A percentile compares a stretch with the other conserved stretches of the same genome.
phyloP scores from a whole-genome alignment of 306 rosid species.

The Glycyrrhiza uralensis region DNA sequence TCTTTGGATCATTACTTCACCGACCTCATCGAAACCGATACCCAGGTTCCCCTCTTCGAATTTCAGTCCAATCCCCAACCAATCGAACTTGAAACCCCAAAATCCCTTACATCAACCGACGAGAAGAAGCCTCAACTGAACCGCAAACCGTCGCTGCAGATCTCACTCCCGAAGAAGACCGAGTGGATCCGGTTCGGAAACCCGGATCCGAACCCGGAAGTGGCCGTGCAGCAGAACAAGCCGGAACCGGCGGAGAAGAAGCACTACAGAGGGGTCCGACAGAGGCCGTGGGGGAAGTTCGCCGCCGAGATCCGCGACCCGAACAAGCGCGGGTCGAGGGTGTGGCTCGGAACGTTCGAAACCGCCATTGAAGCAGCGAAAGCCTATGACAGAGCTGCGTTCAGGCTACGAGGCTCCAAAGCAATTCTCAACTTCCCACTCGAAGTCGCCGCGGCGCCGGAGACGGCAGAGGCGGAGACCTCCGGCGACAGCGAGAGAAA shows the following conservation, averaged over 20 bases:
- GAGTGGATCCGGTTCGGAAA: conserved; percentile 60
- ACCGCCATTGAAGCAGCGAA: conserved; percentile 81
- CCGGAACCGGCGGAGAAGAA: conserved; percentile 19
- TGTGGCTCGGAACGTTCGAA: conserved; percentile 85
- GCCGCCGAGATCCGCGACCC: conserved; percentile 94
- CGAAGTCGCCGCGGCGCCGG: conserved; percentile 20
- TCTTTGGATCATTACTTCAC: conserved; percentile 30
- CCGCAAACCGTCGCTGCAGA: conserved; percentile 53
- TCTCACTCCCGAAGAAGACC: conserved; percentile 61
- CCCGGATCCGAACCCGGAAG: conserved; percentile 15
- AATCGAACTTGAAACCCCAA: conserved; percentile 31
- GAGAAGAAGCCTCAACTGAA: conserved; percentile 14
- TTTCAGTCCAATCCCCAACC: conserved; percentile 43
- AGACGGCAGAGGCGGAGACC: background rate
- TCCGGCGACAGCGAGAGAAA: conserved; percentile 25
- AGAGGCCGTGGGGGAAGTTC: conserved; percentile 83
- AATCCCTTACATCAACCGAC: background rate
- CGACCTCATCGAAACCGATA: conserved; percentile 3
- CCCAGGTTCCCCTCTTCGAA: conserved; percentile 19
- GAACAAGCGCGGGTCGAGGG: conserved; percentile 64
- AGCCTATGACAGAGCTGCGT: conserved; percentile 83
- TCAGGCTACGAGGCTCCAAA: conserved; percentile 73
- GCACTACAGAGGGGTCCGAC: conserved; percentile 75
- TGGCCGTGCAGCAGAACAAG: background rate
- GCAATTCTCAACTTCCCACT: conserved; percentile 81